Conservation (phyloP, 352 stramenopile genomes). For the Phytophthora crassamura region DNA sequence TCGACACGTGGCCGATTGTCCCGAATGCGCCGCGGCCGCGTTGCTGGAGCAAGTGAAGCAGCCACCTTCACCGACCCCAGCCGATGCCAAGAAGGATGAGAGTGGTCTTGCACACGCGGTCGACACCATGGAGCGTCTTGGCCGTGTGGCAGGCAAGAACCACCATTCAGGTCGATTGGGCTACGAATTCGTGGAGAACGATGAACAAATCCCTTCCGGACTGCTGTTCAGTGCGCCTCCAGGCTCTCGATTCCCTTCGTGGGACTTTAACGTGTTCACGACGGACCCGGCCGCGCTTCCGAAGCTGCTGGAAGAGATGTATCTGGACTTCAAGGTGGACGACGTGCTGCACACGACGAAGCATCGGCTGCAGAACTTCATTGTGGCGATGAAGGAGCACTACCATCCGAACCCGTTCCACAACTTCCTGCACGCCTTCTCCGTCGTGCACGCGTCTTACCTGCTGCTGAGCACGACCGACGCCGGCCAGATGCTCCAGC, state of each 20-base stretch:
- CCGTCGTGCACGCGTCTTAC: constrained; percentile 88
- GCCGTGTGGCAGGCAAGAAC: constrained; percentile 19
- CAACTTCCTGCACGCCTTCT: constrained; percentile 92
- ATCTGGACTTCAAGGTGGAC: constrained; percentile 75
- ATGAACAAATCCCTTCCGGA: constrained; percentile 15
- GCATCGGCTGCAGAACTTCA: constrained; percentile 77
- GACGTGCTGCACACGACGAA: constrained; percentile 66
- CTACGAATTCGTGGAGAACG: constrained; percentile 33
- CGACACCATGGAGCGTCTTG: constrained; percentile 26
- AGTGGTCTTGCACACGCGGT: constrained; percentile 3
- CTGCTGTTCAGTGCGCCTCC: constrained; percentile 39
- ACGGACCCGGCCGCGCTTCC: constrained; percentile 58
- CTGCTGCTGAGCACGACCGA: constrained; percentile 82
- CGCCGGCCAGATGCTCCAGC: constrained; percentile 70
- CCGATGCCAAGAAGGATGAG: constrained; percentile 2
- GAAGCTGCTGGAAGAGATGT: constrained; percentile 75
- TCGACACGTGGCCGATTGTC: constrained; percentile 45
- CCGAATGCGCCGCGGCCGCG: constrained; percentile 41
- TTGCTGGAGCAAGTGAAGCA: constrained; percentile 29
- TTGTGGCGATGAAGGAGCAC: constrained; percentile 79
- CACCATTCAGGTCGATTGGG: constrained; percentile 40
- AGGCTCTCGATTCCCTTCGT: constrained; percentile 51
- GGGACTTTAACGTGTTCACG: constrained; percentile 87
- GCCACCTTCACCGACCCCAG: background rate
- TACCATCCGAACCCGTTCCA: constrained; percentile 93